Evolutionary conservation across 345 rosid species (phyloP).

Genomic region (Gossypium thurberi): DNA sequence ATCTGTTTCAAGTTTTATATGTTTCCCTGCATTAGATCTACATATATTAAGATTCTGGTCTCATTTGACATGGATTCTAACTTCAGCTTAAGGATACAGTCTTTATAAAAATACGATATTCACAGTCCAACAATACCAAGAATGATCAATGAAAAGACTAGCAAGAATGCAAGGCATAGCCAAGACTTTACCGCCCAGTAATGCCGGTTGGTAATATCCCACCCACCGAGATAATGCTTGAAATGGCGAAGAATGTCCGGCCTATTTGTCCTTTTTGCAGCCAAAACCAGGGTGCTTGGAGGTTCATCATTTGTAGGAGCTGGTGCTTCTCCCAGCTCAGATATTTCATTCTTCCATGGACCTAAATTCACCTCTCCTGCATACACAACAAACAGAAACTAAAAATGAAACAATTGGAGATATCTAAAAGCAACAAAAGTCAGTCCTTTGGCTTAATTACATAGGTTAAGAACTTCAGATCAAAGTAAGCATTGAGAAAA

Average conservation of each 20-base stretch:
- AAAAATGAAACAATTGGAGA: background rate
- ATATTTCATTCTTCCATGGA: constrained; percentile 49
- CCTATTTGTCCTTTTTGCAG: constrained; percentile 71
- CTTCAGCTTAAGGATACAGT: background rate
- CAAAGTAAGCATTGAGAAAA: background rate
- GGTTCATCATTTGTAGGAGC: constrained; percentile 38
- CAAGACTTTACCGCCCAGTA: constrained; percentile 83
- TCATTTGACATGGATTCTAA: background rate
- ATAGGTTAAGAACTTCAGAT: background rate
- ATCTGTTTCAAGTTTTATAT: background rate
- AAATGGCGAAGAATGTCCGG: constrained; percentile 76
- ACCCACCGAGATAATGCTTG: constrained; percentile 65
- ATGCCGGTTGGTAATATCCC: constrained; percentile 79
- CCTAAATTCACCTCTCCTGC: constrained; percentile 51
- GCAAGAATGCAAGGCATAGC: background rate
- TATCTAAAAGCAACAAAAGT: background rate
- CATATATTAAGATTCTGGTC: background rate
- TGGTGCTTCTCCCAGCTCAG: constrained; percentile 47
- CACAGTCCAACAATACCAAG: background rate
- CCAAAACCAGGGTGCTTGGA: constrained; percentile 49
- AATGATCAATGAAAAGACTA: background rate
- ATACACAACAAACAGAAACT: constrained; percentile 3
- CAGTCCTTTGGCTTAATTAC: background rate
- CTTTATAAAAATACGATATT: background rate
- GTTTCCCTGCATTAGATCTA: background rate